These are phyloP conservation scores for Colletotrichum filicis DNA, from an alignment of 2,329 filamentous ascomycete species.

Conservation along the genomic window DNA sequence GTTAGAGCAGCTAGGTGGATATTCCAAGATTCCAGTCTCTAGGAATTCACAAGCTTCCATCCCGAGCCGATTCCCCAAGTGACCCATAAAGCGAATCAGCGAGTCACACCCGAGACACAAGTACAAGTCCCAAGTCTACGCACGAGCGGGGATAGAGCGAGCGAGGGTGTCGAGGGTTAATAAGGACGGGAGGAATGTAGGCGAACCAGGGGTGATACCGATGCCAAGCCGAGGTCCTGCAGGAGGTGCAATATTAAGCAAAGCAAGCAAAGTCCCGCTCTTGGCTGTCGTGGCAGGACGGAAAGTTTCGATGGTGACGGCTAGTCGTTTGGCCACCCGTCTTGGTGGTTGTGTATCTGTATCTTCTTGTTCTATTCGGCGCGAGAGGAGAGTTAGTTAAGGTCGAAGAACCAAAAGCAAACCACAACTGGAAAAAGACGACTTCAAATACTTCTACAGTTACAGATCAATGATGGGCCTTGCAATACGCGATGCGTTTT, in stretches of 20 bases:
- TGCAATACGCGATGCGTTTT: neutral
- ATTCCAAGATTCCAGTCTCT: slow-evolving; percentile 16
- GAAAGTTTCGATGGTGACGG: neutral
- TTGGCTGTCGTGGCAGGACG: neutral
- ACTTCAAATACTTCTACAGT: neutral
- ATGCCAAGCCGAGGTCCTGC: neutral
- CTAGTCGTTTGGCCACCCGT: neutral
- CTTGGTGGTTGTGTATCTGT: neutral
- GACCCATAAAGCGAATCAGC: neutral
- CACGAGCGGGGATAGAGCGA: neutral
- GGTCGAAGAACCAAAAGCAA: neutral
- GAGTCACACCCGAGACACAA: neutral
- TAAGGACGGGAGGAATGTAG: neutral
- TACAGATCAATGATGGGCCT: neutral
- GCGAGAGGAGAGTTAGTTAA: neutral
- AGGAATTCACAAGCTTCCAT: slow-evolving; percentile 19
- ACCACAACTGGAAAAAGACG: neutral
- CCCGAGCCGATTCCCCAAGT: slow-evolving; percentile 17
- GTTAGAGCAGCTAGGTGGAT: neutral
- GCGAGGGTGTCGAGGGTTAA: neutral
- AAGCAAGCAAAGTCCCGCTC: neutral
- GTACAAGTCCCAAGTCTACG: neutral
- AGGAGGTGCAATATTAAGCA: neutral
- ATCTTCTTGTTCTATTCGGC: neutral
- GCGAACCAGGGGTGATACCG: neutral